These are phyloP conservation scores for Leptomonas seymouri DNA, from an alignment of 208 protist genomes.

Conservation along the genomic window DNA sequence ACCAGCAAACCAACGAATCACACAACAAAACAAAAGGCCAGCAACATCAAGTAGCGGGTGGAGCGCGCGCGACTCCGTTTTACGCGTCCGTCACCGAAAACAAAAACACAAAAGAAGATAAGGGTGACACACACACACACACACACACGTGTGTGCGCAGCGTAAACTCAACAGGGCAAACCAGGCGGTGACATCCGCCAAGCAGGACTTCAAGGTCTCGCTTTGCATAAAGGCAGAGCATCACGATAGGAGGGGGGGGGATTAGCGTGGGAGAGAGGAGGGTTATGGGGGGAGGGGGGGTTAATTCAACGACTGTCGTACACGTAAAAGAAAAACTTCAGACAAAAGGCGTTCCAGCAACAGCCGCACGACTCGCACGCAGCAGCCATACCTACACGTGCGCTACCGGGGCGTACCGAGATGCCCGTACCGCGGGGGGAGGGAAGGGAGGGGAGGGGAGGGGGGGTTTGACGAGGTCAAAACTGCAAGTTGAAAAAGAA, in stretches of 20 bases:
- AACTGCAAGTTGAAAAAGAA: conserved; percentile 25
- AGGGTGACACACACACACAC: too few relatives aligned
- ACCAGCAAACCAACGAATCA: too few relatives aligned
- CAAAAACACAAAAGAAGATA: too few relatives aligned
- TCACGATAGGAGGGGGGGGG: conserved; percentile 14
- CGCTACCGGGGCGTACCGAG: too few relatives aligned
- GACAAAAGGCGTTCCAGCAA: conserved; percentile 10
- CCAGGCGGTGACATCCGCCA: neutral
- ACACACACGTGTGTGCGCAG: too few relatives aligned
- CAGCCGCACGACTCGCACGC: neutral
- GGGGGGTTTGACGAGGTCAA: neutral
- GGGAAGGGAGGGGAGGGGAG: neutral
- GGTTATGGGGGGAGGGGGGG: neutral
- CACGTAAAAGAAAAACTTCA: conserved; percentile 7
- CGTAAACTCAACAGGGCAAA: too few relatives aligned
- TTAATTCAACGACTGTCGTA: neutral
- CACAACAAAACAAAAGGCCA: too few relatives aligned
- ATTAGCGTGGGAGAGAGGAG: neutral
- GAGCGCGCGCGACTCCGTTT: too few relatives aligned
- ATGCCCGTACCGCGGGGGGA: too few relatives aligned
- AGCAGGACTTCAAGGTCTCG: neutral
- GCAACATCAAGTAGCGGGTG: too few relatives aligned
- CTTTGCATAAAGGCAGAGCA: neutral
- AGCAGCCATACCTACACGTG: neutral
- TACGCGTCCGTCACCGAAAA: too few relatives aligned